Evolutionary conservation across 345 rosid genomes (phyloP).

Genomic region (Theobroma cacao): DNA sequence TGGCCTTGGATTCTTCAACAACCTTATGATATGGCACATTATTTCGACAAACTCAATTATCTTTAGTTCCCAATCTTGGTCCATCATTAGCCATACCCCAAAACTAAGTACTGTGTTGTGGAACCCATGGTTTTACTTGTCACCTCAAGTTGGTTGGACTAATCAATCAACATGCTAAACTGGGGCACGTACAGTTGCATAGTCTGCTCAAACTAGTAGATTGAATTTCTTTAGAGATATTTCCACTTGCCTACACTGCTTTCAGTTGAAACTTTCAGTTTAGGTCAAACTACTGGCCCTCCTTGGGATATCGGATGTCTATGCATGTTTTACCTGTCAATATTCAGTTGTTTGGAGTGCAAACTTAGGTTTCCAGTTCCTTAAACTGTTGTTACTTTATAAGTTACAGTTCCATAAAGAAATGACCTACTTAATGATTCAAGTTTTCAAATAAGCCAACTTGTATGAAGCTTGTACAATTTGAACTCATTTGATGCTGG

Average conservation of each 20-base stretch:
- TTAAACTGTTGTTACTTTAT: background rate
- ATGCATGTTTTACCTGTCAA: background rate
- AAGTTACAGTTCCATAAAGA: background rate
- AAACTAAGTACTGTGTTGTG: background rate
- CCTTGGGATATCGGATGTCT: background rate
- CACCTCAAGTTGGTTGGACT: slow-evolving; percentile 6
- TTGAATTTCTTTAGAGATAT: background rate
- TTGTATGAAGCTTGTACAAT: background rate
- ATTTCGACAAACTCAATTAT: background rate
- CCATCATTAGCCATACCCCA: background rate
- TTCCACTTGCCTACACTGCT: background rate
- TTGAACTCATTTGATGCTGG: background rate
- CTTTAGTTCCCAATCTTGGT: background rate
- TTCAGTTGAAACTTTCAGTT: slow-evolving; percentile 7
- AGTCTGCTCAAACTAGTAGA: background rate
- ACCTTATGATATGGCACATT: background rate
- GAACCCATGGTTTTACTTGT: slow-evolving; percentile 7
- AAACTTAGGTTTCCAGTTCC: background rate
- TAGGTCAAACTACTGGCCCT: background rate
- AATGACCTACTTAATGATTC: background rate
- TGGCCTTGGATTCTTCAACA: background rate
- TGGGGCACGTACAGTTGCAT: background rate
- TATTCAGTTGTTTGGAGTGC: background rate
- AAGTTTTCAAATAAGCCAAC: background rate
- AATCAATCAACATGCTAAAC: slow-evolving; percentile 5